These are phyloP conservation scores for Thielaviopsis euricoi DNA, from an alignment of 2,329 filamentous ascomycete species.

Conservation along the genomic window DNA sequence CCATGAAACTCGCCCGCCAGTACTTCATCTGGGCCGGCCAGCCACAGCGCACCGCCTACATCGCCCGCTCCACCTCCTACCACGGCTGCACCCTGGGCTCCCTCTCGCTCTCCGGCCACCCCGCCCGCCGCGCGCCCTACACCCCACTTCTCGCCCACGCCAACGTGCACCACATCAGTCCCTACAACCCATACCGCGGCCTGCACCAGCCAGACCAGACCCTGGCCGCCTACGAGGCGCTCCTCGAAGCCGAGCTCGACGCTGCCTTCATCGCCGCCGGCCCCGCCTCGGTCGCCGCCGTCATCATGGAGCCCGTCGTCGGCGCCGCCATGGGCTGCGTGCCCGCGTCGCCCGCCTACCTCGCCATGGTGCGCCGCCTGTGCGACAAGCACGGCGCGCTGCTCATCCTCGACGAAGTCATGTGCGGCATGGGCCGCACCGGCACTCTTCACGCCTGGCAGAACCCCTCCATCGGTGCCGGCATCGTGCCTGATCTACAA, in stretches of 20 bases:
- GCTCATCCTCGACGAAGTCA: conserved; percentile 65
- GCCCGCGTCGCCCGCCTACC: conserved; percentile 48
- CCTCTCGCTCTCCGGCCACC: conserved; percentile 47
- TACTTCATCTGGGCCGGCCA: conserved; percentile 27
- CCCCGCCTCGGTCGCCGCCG: conserved; percentile 50
- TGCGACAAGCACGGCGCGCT: conserved; percentile 58
- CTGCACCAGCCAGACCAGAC: conserved; percentile 33
- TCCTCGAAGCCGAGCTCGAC: conserved; percentile 49
- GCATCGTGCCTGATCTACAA: conserved; percentile 47
- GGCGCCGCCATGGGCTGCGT: conserved; percentile 55
- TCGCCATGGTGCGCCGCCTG: conserved; percentile 47
- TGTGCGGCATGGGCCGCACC: conserved; percentile 48
- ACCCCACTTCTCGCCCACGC: conserved; percentile 37
- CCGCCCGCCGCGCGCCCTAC: conserved; percentile 42
- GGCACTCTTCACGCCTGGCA: conserved; percentile 47
- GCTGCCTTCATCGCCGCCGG: conserved; percentile 47
- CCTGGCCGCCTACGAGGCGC: conserved; percentile 39
- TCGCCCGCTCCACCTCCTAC: conserved; percentile 27
- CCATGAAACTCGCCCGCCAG: conserved; percentile 32
- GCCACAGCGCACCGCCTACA: conserved; percentile 22
- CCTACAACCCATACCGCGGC: conserved; percentile 50
- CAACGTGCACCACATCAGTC: conserved; percentile 44
- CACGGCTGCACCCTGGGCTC: conserved; percentile 43
- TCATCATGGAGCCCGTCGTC: conserved; percentile 58
- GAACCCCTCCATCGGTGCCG: conserved; percentile 17